These are phyloP conservation scores for Xylaria sp. DNA, from an alignment of 2,329 filamentous ascomycete genomes.

Conservation along the genomic window DNA sequence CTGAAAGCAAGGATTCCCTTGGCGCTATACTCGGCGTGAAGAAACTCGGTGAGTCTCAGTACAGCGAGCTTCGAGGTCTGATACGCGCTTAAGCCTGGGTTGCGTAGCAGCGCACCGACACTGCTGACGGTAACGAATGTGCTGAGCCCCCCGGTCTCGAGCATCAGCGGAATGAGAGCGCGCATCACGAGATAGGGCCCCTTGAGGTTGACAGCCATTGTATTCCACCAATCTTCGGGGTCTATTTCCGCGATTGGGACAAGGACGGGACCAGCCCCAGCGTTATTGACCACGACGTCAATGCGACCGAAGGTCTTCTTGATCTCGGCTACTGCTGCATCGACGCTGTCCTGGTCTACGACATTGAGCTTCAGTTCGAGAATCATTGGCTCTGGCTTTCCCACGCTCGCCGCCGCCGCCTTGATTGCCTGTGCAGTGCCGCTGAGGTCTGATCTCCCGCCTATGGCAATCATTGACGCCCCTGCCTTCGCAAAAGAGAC, in stretches of 20 bases:
- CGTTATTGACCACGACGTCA: constrained; percentile 53
- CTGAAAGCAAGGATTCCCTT: constrained; percentile 55
- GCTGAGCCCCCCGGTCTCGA: constrained; percentile 45
- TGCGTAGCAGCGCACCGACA: constrained; percentile 52
- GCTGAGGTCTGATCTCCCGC: constrained; percentile 44
- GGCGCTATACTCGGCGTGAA: constrained; percentile 55
- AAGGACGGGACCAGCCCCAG: constrained; percentile 36
- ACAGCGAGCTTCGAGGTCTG: constrained; percentile 58
- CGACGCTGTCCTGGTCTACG: constrained; percentile 48
- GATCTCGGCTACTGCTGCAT: constrained; percentile 47
- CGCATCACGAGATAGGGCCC: constrained; percentile 59
- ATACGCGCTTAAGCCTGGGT: constrained; percentile 54
- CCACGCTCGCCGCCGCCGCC: constrained; percentile 42
- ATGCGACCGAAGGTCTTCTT: constrained; percentile 49
- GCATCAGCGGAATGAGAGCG: constrained; percentile 58
- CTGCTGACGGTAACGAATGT: constrained; percentile 58
- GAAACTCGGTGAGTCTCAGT: constrained; percentile 58
- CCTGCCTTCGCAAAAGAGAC: constrained; percentile 52
- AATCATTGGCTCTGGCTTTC: constrained; percentile 47
- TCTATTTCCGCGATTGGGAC: constrained; percentile 45
- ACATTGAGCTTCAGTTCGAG: constrained; percentile 52
- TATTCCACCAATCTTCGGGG: constrained; percentile 53
- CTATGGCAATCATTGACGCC: constrained; percentile 52
- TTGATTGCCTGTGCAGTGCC: constrained; percentile 44
- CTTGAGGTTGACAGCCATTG: constrained; percentile 60